Base-by-base conservation (phyloP, 345 rosid genomes). In the Lepidium africanum region DNA sequence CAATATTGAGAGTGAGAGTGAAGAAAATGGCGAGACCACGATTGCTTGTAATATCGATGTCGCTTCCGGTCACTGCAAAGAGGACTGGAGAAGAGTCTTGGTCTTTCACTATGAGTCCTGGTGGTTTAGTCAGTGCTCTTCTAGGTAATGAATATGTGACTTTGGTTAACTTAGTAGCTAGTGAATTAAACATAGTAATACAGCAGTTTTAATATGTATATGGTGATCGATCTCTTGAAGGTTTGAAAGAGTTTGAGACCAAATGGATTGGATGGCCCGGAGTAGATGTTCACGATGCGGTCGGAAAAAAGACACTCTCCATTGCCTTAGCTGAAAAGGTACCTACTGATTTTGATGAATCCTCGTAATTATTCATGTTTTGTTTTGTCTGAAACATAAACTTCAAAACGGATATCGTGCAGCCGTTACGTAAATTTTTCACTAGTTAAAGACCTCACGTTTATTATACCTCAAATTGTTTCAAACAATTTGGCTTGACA, bases 241-340 rank as follows among this genome's bases (percentile, higher is more conserved):
- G 99, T 60, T 90, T 94, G 63, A 94, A 94, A 78, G 95, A 85
- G 58, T 87, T 91, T 59, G 99, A 94, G 81, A 96, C 96, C 27
- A 94, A 88, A 80, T 94, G 99, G 99, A 94, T 94, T 58, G 99
- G 99, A 39, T 94, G 97, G 99, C 97, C 99, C 40, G 97, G 96
- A 23, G 97, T 94, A 9, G 90, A 94, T 81, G 96, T 94, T 72
- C 90, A 96, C 5, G 99, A 94, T 76, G 91, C 75, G 58, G 73
- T 77, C 50, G 99, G 99, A 13, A 96, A 91, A 81, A 78, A 77
- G 50, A 87, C 99, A 50, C 91, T 94, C 32, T 87, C 97, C 21
- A 82, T 81, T 74, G 91, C 96, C 56, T 78, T 94, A 75, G 97
- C 95, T 61, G 88, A 89, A 65, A 91, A 89, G 85, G 99, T 89